phyloP scores from a whole-genome alignment of 805 yeast species.

The Candida silvatica region DNA sequence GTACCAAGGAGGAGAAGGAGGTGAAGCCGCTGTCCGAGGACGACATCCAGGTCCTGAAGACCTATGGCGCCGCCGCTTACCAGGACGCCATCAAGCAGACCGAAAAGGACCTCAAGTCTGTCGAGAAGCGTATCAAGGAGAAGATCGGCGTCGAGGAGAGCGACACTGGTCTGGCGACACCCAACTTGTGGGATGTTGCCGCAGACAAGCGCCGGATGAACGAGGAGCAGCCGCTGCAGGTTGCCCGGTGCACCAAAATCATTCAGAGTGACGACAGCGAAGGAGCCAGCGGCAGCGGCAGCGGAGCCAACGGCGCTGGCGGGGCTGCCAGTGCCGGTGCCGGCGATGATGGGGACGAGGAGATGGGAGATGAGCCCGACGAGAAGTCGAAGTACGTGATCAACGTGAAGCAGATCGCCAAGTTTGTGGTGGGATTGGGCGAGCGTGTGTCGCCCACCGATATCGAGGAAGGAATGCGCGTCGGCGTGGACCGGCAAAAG shows the following conservation, averaged over 20 bases:
- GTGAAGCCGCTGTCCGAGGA: constrained; percentile 88
- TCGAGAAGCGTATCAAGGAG: constrained; percentile 85
- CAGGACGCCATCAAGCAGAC: constrained; percentile 70
- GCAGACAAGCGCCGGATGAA: constrained; percentile 92
- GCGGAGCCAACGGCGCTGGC: not conserved
- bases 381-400: constrained; percentile 90
- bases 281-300: constrained; percentile 7
- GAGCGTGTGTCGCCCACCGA: constrained; percentile 97
- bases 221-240: constrained; percentile 94
- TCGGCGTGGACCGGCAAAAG: constrained; percentile 96
- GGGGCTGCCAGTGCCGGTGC: not conserved
- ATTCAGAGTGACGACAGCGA: constrained; percentile 50
- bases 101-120: constrained; percentile 77
- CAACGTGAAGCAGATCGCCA: constrained; percentile 96
- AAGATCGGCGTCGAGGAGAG: constrained; percentile 91
- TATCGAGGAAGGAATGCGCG: constrained; percentile 99
- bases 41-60: constrained; percentile 93
- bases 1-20: constrained; percentile 53
- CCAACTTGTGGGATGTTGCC: constrained; percentile 94
- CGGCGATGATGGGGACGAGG: not conserved
- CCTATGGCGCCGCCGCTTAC: constrained; percentile 97
- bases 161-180: constrained; percentile 97
- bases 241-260: constrained; percentile 97
- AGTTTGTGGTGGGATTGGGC: constrained; percentile 93
- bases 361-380: constrained; percentile 28